Evolutionary conservation across 257 asterid species (phyloP).

Genomic region (Solanum chiquidenum): DNA sequence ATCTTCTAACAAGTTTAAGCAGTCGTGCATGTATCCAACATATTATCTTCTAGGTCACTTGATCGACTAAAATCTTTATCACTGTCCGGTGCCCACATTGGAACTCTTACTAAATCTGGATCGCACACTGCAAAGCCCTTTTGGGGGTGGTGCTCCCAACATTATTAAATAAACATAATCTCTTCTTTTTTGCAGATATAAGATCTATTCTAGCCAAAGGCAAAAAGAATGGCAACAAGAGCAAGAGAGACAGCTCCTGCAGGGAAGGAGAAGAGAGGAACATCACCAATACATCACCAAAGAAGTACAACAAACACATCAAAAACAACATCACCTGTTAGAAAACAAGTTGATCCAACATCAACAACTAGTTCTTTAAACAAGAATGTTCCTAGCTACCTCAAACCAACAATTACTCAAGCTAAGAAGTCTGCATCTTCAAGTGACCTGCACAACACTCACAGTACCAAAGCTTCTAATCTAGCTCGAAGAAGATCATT

Average conservation of each 20-base stretch:
- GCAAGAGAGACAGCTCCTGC: constrained; percentile 18
- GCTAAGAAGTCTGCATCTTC: constrained; percentile 17
- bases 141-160: background rate
- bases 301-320: constrained; percentile 18
- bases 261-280: constrained; percentile 45
- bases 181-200: background rate
- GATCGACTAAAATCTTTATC: too few species aligned
- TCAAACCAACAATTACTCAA: constrained; percentile 35
- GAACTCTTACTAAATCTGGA: background rate
- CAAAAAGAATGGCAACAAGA: constrained; percentile 42
- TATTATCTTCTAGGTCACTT: background rate
- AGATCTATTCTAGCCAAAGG: background rate
- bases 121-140: background rate
- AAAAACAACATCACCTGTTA: constrained; percentile 7
- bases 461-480: background rate
- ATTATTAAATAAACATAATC: background rate
- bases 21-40: background rate
- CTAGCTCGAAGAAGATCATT: constrained; percentile 42
- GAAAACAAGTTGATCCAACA: background rate
- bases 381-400: constrained; percentile 34
- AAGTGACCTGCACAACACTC: background rate
- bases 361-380: constrained; percentile 1
- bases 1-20: background rate
- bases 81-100: rapidly evolving
- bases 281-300: constrained; percentile 16